Conservation (phyloP, 768 basidiomycete species). For the Auriscalpium orientale region DNA sequence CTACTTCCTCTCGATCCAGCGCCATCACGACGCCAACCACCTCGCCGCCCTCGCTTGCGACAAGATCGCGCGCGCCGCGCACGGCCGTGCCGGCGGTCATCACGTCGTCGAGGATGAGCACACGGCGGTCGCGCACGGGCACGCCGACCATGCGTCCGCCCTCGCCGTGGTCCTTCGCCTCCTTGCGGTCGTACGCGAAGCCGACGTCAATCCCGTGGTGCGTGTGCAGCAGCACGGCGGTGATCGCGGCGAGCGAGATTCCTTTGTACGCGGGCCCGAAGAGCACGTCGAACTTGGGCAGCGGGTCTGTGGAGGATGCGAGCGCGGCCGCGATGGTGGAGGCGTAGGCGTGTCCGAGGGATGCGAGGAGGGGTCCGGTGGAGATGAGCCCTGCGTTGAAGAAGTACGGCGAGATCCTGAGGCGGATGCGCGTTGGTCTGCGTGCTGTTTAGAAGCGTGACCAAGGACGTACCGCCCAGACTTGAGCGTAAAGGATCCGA, state of each 20-base stretch:
- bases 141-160: constrained; percentile 89
- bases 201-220: constrained; percentile 60
- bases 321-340: constrained; percentile 59
- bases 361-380: constrained; percentile 71
- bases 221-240: constrained; percentile 66
- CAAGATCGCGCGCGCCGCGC: constrained; percentile 71
- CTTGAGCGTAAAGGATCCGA: constrained; percentile 90
- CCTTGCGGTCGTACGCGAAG: constrained; percentile 91
- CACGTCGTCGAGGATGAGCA: constrained; percentile 93
- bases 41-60: constrained; percentile 60
- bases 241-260: constrained; percentile 85
- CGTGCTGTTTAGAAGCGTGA: not conserved
- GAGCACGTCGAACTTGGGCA: constrained; percentile 65
- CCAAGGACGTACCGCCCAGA: constrained; percentile 70
- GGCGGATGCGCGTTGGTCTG: constrained; percentile 29
- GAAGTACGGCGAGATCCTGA: constrained; percentile 80
- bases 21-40: constrained; percentile 86
- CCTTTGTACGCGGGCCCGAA: constrained; percentile 99
- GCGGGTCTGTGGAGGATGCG: constrained; percentile 20
- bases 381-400: constrained; percentile 91
- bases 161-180: constrained; percentile 93
- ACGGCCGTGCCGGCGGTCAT: constrained; percentile 91
- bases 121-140: constrained; percentile 67
- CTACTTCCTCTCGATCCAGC: constrained; percentile 83
- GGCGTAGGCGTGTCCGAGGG: constrained; percentile 78